A percentile compares a stretch with the other conserved stretches of the same genome.
phyloP scores from a whole-genome alignment of 2,329 filamentous ascomycete species.

The Botryosphaeria agaves region DNA sequence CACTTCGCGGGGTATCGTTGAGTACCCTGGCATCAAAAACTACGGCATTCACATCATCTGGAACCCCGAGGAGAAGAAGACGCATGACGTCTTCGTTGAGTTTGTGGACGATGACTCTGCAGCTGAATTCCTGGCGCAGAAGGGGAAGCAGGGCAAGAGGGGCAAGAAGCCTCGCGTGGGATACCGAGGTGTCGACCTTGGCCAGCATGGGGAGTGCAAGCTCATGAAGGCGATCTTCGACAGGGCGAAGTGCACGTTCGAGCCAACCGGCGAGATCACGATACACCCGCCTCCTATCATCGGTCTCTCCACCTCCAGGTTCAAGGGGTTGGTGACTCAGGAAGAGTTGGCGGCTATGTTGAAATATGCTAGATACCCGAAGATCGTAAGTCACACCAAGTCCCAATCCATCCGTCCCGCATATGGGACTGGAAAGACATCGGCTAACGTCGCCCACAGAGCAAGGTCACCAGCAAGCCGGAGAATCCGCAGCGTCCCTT shows the following conservation, averaged over 20 bases:
- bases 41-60: constrained; percentile 38
- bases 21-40: constrained; percentile 15
- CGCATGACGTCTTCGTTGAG: constrained; percentile 36
- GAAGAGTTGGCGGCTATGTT: constrained; percentile 31
- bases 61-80: constrained; percentile 39
- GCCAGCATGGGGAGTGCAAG: constrained; percentile 27
- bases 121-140: constrained; percentile 16
- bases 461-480: constrained; percentile 28
- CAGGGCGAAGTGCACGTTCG: constrained; percentile 28
- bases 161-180: constrained; percentile 26
- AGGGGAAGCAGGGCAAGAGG: constrained; percentile 17
- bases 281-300: too few species aligned
- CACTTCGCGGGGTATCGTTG: too few species aligned
- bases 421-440: constrained; percentile 2
- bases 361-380: constrained; percentile 30
- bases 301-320: constrained; percentile 33
- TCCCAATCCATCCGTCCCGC: constrained; percentile 1
- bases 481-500: constrained; percentile 34
- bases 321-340: constrained; percentile 30
- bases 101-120: constrained; percentile 23
- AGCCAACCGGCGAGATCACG: too few species aligned
- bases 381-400: constrained; percentile 26
- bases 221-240: constrained; percentile 35
- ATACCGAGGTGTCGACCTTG: constrained; percentile 28
- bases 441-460: not conserved